Conservation (phyloP, 2,329 filamentous ascomycete genomes). For the Neofusicoccum laricinum region DNA sequence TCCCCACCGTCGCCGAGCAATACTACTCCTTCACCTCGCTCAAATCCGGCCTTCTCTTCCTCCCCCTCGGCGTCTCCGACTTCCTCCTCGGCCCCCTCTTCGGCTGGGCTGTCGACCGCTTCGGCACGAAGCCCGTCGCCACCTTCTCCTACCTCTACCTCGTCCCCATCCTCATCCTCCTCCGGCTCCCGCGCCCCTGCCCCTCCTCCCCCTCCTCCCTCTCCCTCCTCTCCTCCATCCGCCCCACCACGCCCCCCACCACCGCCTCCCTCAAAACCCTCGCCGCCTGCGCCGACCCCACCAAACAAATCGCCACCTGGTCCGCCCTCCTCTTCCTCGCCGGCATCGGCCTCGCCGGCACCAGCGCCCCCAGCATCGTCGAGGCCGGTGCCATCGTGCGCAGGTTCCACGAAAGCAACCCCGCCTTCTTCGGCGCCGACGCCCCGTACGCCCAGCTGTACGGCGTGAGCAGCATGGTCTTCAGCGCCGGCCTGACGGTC, state of each 20-base stretch:
- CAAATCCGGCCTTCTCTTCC: slow-evolving; percentile 44
- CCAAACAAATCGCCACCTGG: not conserved
- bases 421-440: slow-evolving; percentile 52
- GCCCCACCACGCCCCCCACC: not conserved
- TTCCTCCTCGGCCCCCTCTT: slow-evolving; percentile 46
- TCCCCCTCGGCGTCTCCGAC: slow-evolving; percentile 44
- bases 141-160: slow-evolving; percentile 41
- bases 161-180: slow-evolving; percentile 39
- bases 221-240: not conserved
- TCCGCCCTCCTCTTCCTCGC: slow-evolving; percentile 41
- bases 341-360: slow-evolving; percentile 52
- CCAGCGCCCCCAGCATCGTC: slow-evolving; percentile 56
- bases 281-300: slow-evolving; percentile 25
- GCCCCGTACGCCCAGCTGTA: slow-evolving; percentile 66
- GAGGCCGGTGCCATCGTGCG: slow-evolving; percentile 56
- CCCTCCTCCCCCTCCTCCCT: not conserved
- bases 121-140: slow-evolving; percentile 44
- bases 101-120: slow-evolving; percentile 48
- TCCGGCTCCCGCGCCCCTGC: slow-evolving; percentile 40
- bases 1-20: slow-evolving; percentile 43
- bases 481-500: slow-evolving; percentile 57
- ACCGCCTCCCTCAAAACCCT: not conserved
- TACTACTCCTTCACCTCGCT: slow-evolving; percentile 46
- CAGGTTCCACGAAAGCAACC: slow-evolving; percentile 55
- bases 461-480: slow-evolving; percentile 61